phyloP scores from a whole-genome alignment of 2,329 filamentous ascomycete species.

The Pyrenophora tritici-repentis region DNA sequence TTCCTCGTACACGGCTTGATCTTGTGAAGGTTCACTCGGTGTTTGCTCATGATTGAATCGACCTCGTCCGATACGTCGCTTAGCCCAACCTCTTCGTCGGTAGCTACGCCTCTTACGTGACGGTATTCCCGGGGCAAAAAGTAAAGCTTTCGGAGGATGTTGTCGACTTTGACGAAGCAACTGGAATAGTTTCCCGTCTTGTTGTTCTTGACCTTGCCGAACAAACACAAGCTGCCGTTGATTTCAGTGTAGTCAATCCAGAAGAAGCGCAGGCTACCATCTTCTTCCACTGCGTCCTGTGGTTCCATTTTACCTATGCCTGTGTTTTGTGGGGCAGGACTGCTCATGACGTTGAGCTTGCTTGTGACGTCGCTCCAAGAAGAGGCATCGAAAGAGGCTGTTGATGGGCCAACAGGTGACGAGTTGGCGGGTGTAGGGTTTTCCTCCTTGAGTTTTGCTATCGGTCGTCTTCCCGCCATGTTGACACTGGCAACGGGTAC shows the following conservation, averaged over 20 bases:
- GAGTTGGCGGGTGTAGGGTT: slow-evolving; percentile 76
- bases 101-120: slow-evolving; percentile 66
- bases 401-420: slow-evolving; percentile 68
- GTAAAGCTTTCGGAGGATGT: slow-evolving; percentile 87
- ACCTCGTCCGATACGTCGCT: slow-evolving; percentile 89
- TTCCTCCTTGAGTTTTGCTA: slow-evolving; percentile 68
- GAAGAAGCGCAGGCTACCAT: slow-evolving; percentile 91
- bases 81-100: slow-evolving; percentile 80
- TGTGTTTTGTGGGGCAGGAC: slow-evolving; percentile 66
- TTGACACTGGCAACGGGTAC: slow-evolving; percentile 77
- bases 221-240: slow-evolving; percentile 88
- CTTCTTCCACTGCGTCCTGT: slow-evolving; percentile 86
- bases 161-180: slow-evolving; percentile 95
- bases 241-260: slow-evolving; percentile 97
- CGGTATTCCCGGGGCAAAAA: slow-evolving; percentile 80
- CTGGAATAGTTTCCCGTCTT: slow-evolving; percentile 78
- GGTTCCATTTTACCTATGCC: slow-evolving; percentile 80
- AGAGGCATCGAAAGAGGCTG: slow-evolving; percentile 68
- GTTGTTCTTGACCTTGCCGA: slow-evolving; percentile 94
- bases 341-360: slow-evolving; percentile 83
- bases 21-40: slow-evolving; percentile 87
- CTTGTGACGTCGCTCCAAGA: slow-evolving; percentile 88
- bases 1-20: slow-evolving; percentile 89
- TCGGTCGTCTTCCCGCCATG: slow-evolving; percentile 77
- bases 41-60: slow-evolving; percentile 82